phyloP scores from a whole-genome alignment of 2,329 filamentous ascomycete genomes.

The Alternaria viburni region DNA sequence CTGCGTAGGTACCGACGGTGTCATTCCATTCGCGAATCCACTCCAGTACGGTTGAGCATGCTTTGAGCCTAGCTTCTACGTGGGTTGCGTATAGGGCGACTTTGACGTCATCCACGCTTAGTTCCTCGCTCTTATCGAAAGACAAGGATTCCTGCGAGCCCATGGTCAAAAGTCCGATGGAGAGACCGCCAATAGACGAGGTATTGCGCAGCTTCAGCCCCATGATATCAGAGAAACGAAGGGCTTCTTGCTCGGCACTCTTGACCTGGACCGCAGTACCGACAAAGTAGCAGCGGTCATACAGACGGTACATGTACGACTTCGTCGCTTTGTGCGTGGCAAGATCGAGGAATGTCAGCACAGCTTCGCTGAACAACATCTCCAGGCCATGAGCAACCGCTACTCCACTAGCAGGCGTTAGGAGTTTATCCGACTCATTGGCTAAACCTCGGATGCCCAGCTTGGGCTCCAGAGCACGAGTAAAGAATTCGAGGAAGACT shows the following conservation, averaged over 20 bases:
- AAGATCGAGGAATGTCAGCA: conserved; percentile 39
- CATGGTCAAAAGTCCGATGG: conserved; percentile 25
- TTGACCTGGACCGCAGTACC: conserved; percentile 23
- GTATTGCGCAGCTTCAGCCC: conserved; percentile 16
- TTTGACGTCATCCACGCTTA: conserved; percentile 16
- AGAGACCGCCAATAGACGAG: background rate
- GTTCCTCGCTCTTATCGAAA: background rate
- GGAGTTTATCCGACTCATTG: conserved; percentile 24
- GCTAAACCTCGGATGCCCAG: conserved; percentile 33
- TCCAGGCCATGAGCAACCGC: conserved; percentile 30
- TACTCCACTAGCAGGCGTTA: conserved; percentile 26
- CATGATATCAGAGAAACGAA: conserved; percentile 23
- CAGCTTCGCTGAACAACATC: conserved; percentile 33
- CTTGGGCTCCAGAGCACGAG: conserved; percentile 51
- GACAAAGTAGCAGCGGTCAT: conserved; percentile 32
- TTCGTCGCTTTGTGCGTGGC: conserved; percentile 24
- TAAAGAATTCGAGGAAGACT: conserved; percentile 65
- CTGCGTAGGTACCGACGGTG: conserved; percentile 30
- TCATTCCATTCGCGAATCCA: conserved; percentile 40
- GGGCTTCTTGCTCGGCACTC: conserved; percentile 6
- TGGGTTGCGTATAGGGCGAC: conserved; percentile 24
- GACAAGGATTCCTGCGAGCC: background rate
- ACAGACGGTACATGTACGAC: conserved; percentile 29
- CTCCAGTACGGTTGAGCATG: conserved; percentile 26
- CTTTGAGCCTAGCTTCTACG: conserved; percentile 29